A percentile compares a stretch with the other conserved stretches of the same genome.
These are phyloP conservation scores for Tolypocladium cylindrosporum DNA, from an alignment of 2,329 filamentous ascomycete species.

Conservation along the genomic window DNA sequence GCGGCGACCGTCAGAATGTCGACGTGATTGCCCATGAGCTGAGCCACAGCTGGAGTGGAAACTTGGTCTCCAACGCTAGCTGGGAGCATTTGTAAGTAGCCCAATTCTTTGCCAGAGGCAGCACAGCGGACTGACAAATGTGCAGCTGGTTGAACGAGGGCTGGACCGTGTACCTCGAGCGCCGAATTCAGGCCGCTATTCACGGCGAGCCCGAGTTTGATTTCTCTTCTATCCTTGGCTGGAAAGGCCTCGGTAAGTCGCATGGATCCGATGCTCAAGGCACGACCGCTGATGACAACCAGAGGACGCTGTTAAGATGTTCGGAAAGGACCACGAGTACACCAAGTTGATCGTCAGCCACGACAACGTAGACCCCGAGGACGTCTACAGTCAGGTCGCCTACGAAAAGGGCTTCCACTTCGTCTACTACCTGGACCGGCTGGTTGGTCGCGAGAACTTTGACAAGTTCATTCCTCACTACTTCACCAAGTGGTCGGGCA, in stretches of 20 bases:
- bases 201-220: conserved; percentile 82
- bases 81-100: conserved; percentile 66
- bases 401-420: conserved; percentile 98
- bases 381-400: conserved; percentile 84
- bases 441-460: conserved; percentile 78
- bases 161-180: conserved; percentile 93
- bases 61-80: conserved; percentile 66
- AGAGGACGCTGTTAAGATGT: conserved; percentile 70
- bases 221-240: conserved; percentile 93
- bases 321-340: conserved; percentile 79
- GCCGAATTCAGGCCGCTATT: conserved; percentile 65
- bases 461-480: conserved; percentile 95
- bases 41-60: conserved; percentile 76
- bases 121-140: not conserved
- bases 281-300: not conserved
- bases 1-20: conserved; percentile 80
- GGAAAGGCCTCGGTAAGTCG: conserved; percentile 63
- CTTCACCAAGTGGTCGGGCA: conserved; percentile 74
- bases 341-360: conserved; percentile 85
- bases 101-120: not conserved
- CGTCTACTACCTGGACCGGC: conserved; percentile 78
- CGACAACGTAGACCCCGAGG: conserved; percentile 86
- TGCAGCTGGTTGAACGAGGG: conserved; percentile 61
- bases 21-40: conserved; percentile 91
- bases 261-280: not conserved